Conservation (phyloP, 106 monocot genomes). For the Amphibolis antarctica region DNA sequence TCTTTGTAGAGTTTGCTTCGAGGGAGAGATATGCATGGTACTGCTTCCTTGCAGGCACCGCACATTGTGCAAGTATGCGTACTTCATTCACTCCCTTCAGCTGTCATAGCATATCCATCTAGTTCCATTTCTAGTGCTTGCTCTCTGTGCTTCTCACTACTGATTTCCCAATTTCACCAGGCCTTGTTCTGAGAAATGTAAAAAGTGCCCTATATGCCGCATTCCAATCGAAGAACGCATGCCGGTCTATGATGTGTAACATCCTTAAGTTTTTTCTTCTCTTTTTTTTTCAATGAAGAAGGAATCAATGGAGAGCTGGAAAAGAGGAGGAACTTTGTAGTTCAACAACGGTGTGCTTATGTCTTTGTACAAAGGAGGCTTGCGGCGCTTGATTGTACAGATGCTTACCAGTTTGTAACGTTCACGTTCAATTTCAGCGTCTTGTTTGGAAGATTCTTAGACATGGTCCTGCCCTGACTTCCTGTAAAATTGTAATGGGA, state of each 20-base stretch:
- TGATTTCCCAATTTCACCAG: conserved; percentile 3
- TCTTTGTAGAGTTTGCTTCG: conserved; percentile 79
- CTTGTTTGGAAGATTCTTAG: no score
- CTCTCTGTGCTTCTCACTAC: not conserved
- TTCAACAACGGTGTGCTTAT: conserved; percentile 2
- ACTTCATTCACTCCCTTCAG: not conserved
- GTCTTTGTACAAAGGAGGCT: not conserved
- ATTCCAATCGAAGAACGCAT: conserved; percentile 53
- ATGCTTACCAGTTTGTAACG: not conserved
- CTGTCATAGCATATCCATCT: not conserved
- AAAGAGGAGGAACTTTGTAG: not conserved
- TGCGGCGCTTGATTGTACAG: conserved; percentile 1
- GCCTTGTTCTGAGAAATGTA: conserved; percentile 50
- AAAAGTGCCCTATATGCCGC: conserved; percentile 74
- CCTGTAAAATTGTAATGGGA: no score
- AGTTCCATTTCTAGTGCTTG: not conserved
- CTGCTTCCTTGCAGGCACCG: conserved; percentile 86
- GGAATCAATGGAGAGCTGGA: not conserved
- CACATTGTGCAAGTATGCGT: conserved; percentile 89
- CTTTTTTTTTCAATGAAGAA: not conserved
- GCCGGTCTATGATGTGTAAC: conserved; percentile 58
- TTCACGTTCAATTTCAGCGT: not conserved
- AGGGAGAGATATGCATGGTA: conserved; percentile 85
- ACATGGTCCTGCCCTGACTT: not conserved
- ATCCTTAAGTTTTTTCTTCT: not conserved